Conservation (phyloP, 148 eudicot genomes). For the Rhododendron kiyosumense region DNA sequence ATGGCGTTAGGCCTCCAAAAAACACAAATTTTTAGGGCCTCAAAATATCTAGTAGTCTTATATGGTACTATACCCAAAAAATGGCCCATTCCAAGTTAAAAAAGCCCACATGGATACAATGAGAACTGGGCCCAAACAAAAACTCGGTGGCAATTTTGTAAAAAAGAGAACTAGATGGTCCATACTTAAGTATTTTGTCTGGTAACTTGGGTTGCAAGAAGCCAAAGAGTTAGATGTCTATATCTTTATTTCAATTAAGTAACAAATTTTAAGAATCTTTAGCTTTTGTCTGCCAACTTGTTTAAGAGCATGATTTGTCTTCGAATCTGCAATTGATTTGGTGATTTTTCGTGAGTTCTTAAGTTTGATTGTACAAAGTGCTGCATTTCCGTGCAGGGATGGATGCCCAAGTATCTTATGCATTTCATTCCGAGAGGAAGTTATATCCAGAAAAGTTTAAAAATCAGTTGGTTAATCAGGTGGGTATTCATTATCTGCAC, state of each 20-base stretch:
- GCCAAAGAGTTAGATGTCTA: neutral
- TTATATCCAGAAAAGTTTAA: constrained; percentile 50
- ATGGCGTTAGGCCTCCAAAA: too few relatives aligned
- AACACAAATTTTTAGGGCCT: too few relatives aligned
- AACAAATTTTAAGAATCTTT: neutral
- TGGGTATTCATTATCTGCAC: constrained; percentile 8
- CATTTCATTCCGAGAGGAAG: constrained; percentile 50
- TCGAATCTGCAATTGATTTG: neutral
- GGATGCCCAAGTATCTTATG: constrained; percentile 66
- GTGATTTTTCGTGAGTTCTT: neutral
- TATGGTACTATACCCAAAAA: too few relatives aligned
- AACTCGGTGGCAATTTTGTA: too few relatives aligned
- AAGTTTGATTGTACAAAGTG: neutral
- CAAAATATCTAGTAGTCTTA: too few relatives aligned
- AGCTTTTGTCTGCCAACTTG: neutral
- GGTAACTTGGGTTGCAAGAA: neutral
- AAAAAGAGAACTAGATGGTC: too few relatives aligned
- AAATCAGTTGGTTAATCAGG: constrained; percentile 52
- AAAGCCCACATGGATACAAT: too few relatives aligned
- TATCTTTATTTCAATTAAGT: neutral
- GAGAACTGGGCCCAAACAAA: too few relatives aligned
- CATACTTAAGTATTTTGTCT: neutral
- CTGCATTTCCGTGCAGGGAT: constrained; percentile 32
- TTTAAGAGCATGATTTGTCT: neutral
- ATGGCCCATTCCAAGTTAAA: too few relatives aligned